phyloP scores from a whole-genome alignment of 805 yeast species.

The Myxozyma nipponensis region DNA sequence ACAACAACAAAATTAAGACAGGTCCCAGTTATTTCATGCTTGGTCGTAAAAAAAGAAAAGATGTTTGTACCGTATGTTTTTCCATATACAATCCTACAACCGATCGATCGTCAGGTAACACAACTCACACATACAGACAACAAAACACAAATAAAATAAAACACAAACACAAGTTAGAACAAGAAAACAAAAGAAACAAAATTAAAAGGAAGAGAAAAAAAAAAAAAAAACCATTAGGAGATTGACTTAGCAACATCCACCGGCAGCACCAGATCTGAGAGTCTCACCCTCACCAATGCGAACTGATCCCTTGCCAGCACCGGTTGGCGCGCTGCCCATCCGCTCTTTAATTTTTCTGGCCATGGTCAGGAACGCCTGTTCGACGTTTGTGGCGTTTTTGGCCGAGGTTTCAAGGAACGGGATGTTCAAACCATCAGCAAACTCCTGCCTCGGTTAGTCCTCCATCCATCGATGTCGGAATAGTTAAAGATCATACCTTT shows the following conservation, averaged over 20 bases:
- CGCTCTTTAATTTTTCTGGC: conserved; percentile 97
- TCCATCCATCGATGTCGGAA: neutral
- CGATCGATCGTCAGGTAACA: no score
- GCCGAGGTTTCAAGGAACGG: conserved; percentile 97
- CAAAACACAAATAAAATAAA: no score
- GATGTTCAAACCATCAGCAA: conserved; percentile 90
- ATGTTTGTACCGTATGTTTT: no score
- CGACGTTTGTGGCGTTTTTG: conserved; percentile 90
- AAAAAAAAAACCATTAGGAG: neutral
- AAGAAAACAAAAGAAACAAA: neutral
- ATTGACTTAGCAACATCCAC: conserved; percentile 43
- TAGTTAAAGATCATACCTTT: conserved; percentile 39
- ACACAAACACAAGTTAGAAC: neutral
- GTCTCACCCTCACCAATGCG: conserved; percentile 42
- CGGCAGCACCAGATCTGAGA: conserved; percentile 41
- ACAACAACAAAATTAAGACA: neutral
- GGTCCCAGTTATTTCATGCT: no score
- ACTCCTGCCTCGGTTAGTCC: conserved; percentile 48
- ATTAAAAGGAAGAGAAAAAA: neutral
- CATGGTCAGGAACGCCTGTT: conserved; percentile 98
- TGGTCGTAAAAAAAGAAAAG: no score
- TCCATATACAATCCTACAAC: no score
- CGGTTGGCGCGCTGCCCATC: conserved; percentile 60
- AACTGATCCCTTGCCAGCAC: conserved; percentile 41
- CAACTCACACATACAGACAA: no score